These are phyloP conservation scores for Croton setiger DNA, from an alignment of 441 rosid species.

Conservation along the genomic window DNA sequence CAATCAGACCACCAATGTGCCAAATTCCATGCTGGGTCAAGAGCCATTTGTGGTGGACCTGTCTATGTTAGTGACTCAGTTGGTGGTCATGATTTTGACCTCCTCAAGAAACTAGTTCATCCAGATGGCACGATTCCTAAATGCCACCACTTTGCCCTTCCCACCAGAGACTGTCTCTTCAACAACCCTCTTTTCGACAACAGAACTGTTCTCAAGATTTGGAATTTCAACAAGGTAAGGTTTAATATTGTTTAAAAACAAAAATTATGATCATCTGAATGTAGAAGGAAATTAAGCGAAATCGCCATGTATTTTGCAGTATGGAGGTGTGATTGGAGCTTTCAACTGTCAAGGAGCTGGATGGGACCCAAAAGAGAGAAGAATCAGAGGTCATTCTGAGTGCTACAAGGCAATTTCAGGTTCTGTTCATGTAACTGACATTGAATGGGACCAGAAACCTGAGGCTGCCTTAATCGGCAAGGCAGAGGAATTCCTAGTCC, in stretches of 20 bases:
- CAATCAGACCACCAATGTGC: slow-evolving; percentile 80
- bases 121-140: slow-evolving; percentile 73
- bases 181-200: slow-evolving; percentile 62
- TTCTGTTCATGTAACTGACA: slow-evolving; percentile 51
- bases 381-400: slow-evolving; percentile 49
- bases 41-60: slow-evolving; percentile 88
- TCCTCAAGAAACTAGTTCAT: slow-evolving; percentile 52
- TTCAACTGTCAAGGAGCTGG: slow-evolving; percentile 92
- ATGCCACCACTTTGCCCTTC: slow-evolving; percentile 66
- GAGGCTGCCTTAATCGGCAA: slow-evolving; percentile 33
- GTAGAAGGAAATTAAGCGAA: not conserved
- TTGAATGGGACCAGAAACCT: slow-evolving; percentile 68
- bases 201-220: slow-evolving; percentile 62
- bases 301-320: slow-evolving; percentile 30
- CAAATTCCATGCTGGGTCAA: slow-evolving; percentile 69
- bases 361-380: slow-evolving; percentile 54
- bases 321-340: slow-evolving; percentile 77
- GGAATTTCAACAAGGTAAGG: slow-evolving; percentile 78
- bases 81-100: slow-evolving; percentile 62
- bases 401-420: slow-evolving; percentile 51
- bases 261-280: not conserved
- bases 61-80: slow-evolving; percentile 68
- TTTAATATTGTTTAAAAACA: not conserved
- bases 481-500: slow-evolving; percentile 41
- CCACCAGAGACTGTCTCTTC: slow-evolving; percentile 74